Evolutionary conservation across 352 stramenopile genomes (phyloP), one percentile per base, ranked within the genome.

Genomic region (Globisporangium megalacanthum): DNA sequence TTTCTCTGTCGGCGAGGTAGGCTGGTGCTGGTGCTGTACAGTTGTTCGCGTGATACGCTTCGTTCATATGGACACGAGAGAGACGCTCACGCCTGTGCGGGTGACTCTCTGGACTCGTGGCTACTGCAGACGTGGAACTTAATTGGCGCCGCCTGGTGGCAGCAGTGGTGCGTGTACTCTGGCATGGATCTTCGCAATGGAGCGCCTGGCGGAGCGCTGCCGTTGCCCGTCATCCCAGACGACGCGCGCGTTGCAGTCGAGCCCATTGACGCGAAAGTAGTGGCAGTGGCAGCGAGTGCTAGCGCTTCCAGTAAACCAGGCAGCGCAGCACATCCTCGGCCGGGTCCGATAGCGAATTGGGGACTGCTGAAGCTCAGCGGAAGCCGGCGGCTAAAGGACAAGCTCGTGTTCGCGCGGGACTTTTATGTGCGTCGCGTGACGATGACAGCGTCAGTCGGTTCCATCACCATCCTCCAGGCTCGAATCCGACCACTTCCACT

Each of bases 341-440:
- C 81, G 37, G 79, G 80, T n/a, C 85, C 79, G 19, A 88, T 95
- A 44, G 73, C 79, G 19, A 95, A 92, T 33, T 95, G 83, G 85
- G 72, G 56, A 17, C 64, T 95, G 55, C 68, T 93, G 20, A 80
- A 88, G 56, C 73, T 76, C 63, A 91, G 82, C 52, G 85, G 85
- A 22, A 85, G 72, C 66, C 72, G 85, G 33, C 67, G 85, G 17
- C 65, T 95, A 1, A 92, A 90, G 49, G 70, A 90, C 7, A 79
- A 86, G 22, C 68, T 95, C 25, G 67, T 89, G 22, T 65, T 95
- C 33, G 71, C 71, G 3, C 68, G 67, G 36, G 83, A 93, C 70
- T 92, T 89, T 56, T 86, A 89, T 63, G 85, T 94, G 75, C 68
- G 81, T 71, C 33, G 13, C 47, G 15, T 35, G 47, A 11, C 42